Evolutionary conservation across 2,329 filamentous ascomycete genomes (phyloP), one percentile per base, ranked within the genome.

Genomic region (Dactylellina drechsleri): DNA sequence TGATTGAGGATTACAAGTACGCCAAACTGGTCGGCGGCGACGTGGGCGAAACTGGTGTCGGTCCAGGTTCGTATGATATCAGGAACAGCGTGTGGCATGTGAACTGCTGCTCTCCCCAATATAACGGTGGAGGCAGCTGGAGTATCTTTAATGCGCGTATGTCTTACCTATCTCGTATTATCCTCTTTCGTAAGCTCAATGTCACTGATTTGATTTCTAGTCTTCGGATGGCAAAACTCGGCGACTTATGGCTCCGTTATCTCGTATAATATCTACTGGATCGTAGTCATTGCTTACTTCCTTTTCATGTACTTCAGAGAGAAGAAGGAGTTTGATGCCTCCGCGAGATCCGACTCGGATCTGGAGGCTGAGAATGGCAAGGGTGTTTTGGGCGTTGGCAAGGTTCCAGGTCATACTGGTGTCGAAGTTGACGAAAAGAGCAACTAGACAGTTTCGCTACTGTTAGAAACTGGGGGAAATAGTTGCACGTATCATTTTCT

Each of bases 251-350:
- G 92, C 60, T 93, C 91, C 0, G 90, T 96, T 77, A 88, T 96
- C 77, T 89, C 91, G 0, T 96, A 96, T 83, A 96, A 95, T 81
- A 71, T 94, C 15, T 96, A 96, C 84, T 97, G 92, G 93, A 82
- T 95, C 59, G 84, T 84, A 7, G 85, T 92, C 77, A 92, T 93
- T 67, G 75, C 85, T 15, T 86, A 85, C 4, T 91, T 94, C 80
- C 75, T 88, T 13, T 77, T 83, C 40, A 85, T 94, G 84, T 85
- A 89, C 49, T 92, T 88, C 83, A 86, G 86, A 77, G 92, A 95
- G 83, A 83, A 82, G 70, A 84, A 83, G 7, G 85, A 76, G 20
- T 47, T 28, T 7, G 60, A 68, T 1, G 23, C 10, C 3, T 15
- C 49, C 31, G n/a, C 20, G 1, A 57, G 26, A 15, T 62, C 64